These are phyloP conservation scores for Candida sakaeoensis DNA, from an alignment of 805 yeast genomes.

Conservation along the genomic window DNA sequence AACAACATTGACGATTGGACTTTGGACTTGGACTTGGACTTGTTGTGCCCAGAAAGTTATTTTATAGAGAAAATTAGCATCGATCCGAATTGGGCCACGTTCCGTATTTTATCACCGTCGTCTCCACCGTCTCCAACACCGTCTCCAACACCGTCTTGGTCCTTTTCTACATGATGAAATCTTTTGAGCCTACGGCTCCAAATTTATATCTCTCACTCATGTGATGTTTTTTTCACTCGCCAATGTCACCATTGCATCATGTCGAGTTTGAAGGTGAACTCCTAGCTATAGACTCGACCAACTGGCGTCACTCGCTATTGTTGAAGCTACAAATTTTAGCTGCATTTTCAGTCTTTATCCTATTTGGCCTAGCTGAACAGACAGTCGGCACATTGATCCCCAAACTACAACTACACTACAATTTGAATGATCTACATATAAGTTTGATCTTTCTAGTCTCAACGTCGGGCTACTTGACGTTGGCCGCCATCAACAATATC, in stretches of 20 bases:
- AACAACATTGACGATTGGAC: neutral
- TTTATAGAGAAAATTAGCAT: neutral
- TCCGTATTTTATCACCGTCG: neutral
- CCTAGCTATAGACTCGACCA: conserved; percentile 32
- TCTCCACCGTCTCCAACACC: too few relatives aligned
- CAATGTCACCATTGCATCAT: conserved; percentile 6
- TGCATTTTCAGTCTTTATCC: conserved; percentile 35
- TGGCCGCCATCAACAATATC: conserved; percentile 47
- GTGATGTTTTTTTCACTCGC: neutral
- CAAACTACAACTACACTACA: conserved; percentile 43
- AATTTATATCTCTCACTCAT: neutral
- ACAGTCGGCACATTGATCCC: conserved; percentile 60
- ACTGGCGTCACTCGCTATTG: conserved; percentile 33
- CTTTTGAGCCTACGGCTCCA: neutral
- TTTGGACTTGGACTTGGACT: too few relatives aligned
- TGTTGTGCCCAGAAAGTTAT: neutral
- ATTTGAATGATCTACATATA: conserved; percentile 44
- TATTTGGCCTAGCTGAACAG: conserved; percentile 59
- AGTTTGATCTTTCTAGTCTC: conserved; percentile 51
- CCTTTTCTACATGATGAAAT: too few relatives aligned
- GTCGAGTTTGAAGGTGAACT: conserved; percentile 25
- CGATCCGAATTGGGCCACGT: neutral
- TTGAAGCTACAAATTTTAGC: conserved; percentile 43
- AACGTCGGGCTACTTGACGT: conserved; percentile 50
- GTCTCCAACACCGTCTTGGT: too few relatives aligned